Evolutionary conservation across 139 green algal genomes (phyloP).

Genomic region (Desmodesmus armatus): DNA sequence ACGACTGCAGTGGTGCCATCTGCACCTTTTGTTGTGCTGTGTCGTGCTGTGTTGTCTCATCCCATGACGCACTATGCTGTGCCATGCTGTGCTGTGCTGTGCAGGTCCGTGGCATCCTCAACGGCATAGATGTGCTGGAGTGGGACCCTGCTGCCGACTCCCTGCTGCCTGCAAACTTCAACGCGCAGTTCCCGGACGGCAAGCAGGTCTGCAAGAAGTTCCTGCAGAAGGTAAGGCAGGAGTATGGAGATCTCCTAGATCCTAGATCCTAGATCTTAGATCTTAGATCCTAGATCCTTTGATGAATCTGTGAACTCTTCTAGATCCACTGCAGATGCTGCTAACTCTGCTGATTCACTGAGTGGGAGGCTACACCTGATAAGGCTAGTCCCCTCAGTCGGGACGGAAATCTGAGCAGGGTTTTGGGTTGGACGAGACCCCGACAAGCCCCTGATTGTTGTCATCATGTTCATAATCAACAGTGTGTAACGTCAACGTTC

Average conservation of each 20-base stretch:
- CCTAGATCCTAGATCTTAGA: no score
- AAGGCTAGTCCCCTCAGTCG: no score
- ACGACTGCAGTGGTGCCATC: background rate
- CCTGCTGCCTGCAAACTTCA: conserved; percentile 84
- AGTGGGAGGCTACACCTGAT: no score
- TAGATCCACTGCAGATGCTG: no score
- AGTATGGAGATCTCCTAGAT: no score
- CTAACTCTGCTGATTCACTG: no score
- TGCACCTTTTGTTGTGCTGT: background rate
- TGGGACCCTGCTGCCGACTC: conserved; percentile 89
- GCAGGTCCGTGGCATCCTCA: conserved; percentile 84
- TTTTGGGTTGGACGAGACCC: conserved; percentile 84
- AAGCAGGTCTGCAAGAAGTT: conserved; percentile 94
- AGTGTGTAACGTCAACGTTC: no score
- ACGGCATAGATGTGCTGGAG: conserved; percentile 91
- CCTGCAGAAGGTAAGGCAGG: conserved; percentile 73
- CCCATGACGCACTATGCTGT: background rate
- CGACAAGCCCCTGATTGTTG: no score
- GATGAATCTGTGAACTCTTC: no score
- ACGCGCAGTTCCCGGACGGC: conserved; percentile 55
- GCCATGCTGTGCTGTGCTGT: background rate
- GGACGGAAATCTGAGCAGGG: conserved; percentile 68
- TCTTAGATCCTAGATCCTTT: no score
- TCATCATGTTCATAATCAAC: no score
- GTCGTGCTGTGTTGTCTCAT: no score